phyloP scores from a whole-genome alignment of 345 rosid species.

The Salix purpurea region DNA sequence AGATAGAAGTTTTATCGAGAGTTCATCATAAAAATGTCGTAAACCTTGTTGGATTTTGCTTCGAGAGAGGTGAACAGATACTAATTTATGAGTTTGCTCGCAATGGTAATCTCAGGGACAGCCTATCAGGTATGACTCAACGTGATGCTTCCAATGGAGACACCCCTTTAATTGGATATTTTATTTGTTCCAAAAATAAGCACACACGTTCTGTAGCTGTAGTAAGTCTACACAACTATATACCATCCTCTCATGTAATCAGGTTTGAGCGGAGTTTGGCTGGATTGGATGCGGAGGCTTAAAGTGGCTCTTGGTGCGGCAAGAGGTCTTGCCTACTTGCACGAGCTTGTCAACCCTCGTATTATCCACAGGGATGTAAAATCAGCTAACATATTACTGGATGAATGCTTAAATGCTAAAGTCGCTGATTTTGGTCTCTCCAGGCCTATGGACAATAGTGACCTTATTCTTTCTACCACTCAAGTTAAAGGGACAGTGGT shows the following conservation, averaged over 20 bases:
- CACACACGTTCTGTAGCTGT: too few species aligned
- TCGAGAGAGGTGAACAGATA: background rate
- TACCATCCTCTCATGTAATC: too few species aligned
- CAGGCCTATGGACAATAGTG: slow-evolving; percentile 52
- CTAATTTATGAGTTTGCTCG: slow-evolving; percentile 21
- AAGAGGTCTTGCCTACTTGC: slow-evolving; percentile 47
- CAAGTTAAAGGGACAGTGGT: slow-evolving; percentile 97
- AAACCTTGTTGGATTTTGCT: slow-evolving; percentile 26
- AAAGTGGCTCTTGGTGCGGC: slow-evolving; percentile 74
- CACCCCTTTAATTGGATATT: too few species aligned
- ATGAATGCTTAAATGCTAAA: slow-evolving; percentile 71
- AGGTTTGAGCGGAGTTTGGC: too few species aligned
- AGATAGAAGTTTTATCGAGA: slow-evolving; percentile 26
- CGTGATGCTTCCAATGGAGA: too few species aligned
- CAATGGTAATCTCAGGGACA: slow-evolving; percentile 20
- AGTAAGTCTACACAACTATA: too few species aligned
- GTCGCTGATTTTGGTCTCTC: slow-evolving; percentile 94
- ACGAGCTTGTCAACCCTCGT: slow-evolving; percentile 91
- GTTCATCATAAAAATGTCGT: slow-evolving; percentile 31
- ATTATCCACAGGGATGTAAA: slow-evolving; percentile 91
- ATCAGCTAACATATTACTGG: slow-evolving; percentile 72
- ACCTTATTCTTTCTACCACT: slow-evolving; percentile 68
- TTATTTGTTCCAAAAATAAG: too few species aligned
- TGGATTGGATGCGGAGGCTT: slow-evolving; percentile 41
- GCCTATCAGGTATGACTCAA: slow-evolving; percentile 17